Evolutionary conservation across 805 yeast genomes (phyloP).

Genomic region (Starmerella sirachaensis): DNA sequence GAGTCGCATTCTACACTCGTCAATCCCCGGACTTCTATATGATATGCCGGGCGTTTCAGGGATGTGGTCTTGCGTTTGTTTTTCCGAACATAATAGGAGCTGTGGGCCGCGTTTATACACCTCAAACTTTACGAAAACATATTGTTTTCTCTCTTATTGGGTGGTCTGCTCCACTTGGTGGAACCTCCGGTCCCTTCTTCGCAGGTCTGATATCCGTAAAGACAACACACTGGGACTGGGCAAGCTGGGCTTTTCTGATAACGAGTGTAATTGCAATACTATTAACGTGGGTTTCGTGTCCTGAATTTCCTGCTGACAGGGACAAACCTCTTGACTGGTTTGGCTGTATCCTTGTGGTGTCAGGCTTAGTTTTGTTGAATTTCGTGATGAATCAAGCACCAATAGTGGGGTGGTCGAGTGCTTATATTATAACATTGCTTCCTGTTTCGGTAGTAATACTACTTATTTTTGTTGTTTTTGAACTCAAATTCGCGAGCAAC

Average conservation of each 20-base stretch:
- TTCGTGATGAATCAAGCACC: constrained; percentile 72
- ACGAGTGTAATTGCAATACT: constrained; percentile 13
- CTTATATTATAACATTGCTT: constrained; percentile 45
- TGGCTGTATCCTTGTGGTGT: constrained; percentile 47
- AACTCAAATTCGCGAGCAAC: constrained; percentile 33
- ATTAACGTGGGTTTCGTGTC: constrained; percentile 6
- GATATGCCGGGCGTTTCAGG: constrained; percentile 48
- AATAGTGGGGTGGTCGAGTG: constrained; percentile 49
- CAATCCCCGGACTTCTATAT: constrained; percentile 21
- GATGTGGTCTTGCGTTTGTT: constrained; percentile 49
- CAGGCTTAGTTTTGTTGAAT: constrained; percentile 50
- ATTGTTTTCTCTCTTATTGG: constrained; percentile 47
- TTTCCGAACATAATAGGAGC: constrained; percentile 53
- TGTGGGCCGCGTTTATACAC: constrained; percentile 30
- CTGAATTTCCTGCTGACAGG: constrained; percentile 15
- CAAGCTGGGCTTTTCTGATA: constrained; percentile 37
- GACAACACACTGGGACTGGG: constrained; percentile 21
- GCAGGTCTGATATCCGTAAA: constrained; percentile 20
- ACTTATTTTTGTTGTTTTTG: constrained; percentile 38
- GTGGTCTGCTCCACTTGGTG: constrained; percentile 53
- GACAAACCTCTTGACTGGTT: constrained; percentile 37
- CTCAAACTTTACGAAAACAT: constrained; percentile 32
- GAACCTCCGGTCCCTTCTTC: constrained; percentile 43
- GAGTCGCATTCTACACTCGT: constrained; percentile 41
- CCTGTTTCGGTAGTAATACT: constrained; percentile 39